Conservation (phyloP, 2,329 filamentous ascomycete genomes). For the Chalara sp. region DNA sequence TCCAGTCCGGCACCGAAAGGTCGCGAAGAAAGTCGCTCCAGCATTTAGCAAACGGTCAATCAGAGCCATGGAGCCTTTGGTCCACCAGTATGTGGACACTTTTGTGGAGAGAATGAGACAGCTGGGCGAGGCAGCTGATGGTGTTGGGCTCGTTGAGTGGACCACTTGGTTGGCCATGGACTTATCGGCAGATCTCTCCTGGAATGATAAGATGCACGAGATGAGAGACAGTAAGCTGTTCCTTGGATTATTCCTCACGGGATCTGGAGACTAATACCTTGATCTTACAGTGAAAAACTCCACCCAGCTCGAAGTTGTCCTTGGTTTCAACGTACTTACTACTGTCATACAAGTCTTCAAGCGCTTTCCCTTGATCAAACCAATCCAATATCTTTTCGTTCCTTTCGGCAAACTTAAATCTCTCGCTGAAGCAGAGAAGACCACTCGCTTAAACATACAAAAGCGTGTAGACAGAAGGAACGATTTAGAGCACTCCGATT, state of each 20-base stretch:
- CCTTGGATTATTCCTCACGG: background rate
- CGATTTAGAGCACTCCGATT: background rate
- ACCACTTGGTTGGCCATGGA: conserved; percentile 5
- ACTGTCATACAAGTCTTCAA: background rate
- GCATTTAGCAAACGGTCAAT: conserved; percentile 2
- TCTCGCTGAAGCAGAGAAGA: background rate
- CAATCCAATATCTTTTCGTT: background rate
- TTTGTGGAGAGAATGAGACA: conserved; percentile 4
- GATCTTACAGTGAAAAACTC: background rate
- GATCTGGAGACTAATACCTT: background rate
- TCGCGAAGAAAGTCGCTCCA: conserved; percentile 1
- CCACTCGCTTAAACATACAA: background rate
- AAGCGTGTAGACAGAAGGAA: background rate
- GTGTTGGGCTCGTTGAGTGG: conserved; percentile 2
- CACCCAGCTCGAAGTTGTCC: background rate
- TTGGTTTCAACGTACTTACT: background rate
- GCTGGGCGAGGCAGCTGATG: background rate
- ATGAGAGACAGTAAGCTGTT: conserved; percentile 4
- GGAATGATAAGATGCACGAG: background rate
- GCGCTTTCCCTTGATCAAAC: background rate
- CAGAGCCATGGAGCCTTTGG: conserved; percentile 1
- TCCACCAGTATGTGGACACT: conserved; percentile 4
- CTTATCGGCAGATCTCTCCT: conserved; percentile 5
- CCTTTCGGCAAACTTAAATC: background rate
- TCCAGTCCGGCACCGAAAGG: conserved; percentile 2